phyloP scores from a whole-genome alignment of 257 asterid species.

The Catharanthus roseus region DNA sequence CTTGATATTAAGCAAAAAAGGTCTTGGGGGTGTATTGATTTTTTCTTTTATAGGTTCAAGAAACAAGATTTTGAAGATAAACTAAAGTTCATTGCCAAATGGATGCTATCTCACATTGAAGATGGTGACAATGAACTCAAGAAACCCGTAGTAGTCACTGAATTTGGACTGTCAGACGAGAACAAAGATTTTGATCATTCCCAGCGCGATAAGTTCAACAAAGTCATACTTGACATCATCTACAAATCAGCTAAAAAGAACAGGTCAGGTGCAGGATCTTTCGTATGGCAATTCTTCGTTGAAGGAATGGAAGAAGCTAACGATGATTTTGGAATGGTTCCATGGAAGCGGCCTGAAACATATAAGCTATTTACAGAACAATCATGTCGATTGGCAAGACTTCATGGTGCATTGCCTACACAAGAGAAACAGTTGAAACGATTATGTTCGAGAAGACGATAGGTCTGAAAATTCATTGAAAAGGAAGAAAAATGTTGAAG shows the following conservation, averaged over 20 bases:
- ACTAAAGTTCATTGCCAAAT: slow-evolving; percentile 61
- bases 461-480: neutral
- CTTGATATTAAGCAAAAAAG: neutral
- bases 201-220: slow-evolving; percentile 59
- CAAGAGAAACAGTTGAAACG: slow-evolving; percentile 56
- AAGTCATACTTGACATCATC: slow-evolving; percentile 63
- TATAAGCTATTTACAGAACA: slow-evolving; percentile 70
- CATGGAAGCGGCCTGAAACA: slow-evolving; percentile 67
- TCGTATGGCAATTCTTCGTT: slow-evolving; percentile 88
- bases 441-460: slow-evolving; percentile 43
- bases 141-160: slow-evolving; percentile 82
- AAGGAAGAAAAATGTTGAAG: neutral
- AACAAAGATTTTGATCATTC: slow-evolving; percentile 61
- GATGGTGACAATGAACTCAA: slow-evolving; percentile 91
- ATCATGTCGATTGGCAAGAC: slow-evolving; percentile 73
- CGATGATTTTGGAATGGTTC: slow-evolving; percentile 89
- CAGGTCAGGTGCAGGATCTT: slow-evolving; percentile 76
- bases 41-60: slow-evolving; percentile 51
- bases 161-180: slow-evolving; percentile 75
- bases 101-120: slow-evolving; percentile 98
- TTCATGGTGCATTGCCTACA: slow-evolving; percentile 84
- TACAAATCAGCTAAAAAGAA: slow-evolving; percentile 65
- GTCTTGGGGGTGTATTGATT: neutral
- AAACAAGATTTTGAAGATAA: slow-evolving; percentile 64
- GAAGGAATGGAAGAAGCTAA: slow-evolving; percentile 86